Base-by-base conservation (phyloP, 2,329 filamentous ascomycete genomes). In the Dactylellina parvicollis region DNA sequence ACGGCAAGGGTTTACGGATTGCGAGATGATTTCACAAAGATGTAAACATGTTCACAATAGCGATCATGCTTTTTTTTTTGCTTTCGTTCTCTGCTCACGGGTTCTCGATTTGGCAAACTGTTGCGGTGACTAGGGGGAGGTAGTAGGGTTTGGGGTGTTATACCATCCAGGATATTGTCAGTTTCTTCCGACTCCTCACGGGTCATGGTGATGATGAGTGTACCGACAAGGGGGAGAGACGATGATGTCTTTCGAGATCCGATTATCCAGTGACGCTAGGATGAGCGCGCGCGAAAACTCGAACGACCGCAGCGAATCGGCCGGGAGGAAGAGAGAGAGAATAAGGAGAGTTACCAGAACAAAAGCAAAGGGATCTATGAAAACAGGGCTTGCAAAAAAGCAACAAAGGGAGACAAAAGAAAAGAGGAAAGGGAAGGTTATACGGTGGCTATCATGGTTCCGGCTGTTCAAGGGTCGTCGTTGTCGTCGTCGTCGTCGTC, bases 121-220 rank as follows among this genome's bases (percentile, higher is more conserved):
- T 22, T 57, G 47, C 46, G 49, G 38, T 36, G 38, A 20, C 22
- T 47, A 47, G 32, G 7, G 64, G 22, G 40, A 24, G 5, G 30
- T 5, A 12, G 12, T 12, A 32, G 30, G 30, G 12, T n/a, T 14
- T 14, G 34, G 34, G 34, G 16, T 57, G 20, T 40, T 55, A 62
- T 65, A 72, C 67, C 59, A 59, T 72, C 67, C 36, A 72, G 67
- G 54, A 55, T 49, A 12, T 47, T 44, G 18, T 55, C 59, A 34
- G 44, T 42, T 34, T 64, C 59, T 59, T 65, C 67, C 67, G 67
- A 65, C 12, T 65, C 52, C 44, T 64, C 49, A 20, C 66, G 66
- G 66, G 56, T 71, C 66, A 71, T 71, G 34, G 12, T 62, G 65
- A 36, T 34, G 16, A n/a, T n/a, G n/a, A n/a, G n/a, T n/a, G n/a